phyloP scores from a whole-genome alignment of 768 basidiomycete species.

The Podaxis rugospora region DNA sequence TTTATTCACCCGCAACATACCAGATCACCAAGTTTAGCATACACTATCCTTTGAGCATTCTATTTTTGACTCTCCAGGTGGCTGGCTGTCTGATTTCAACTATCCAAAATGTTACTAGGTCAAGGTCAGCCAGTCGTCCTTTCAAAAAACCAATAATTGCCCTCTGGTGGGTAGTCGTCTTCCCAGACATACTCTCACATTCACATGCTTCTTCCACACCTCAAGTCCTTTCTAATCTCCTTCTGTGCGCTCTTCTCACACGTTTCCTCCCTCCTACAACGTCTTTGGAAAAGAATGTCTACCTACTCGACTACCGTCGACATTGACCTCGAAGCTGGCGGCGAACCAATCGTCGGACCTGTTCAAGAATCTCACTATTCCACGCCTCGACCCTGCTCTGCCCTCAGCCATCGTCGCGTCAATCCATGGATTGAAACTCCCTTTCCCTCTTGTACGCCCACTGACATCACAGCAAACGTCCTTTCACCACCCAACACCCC shows the following conservation, averaged over 20 bases:
- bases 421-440: not conserved
- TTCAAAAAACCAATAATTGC: not conserved
- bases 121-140: not conserved
- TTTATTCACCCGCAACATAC: not conserved
- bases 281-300: not conserved
- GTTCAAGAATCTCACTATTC: not conserved
- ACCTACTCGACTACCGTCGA: not conserved
- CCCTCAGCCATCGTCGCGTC: not conserved
- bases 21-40: not conserved
- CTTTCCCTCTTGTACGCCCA: not conserved
- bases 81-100: not conserved
- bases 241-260: not conserved
- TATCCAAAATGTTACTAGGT: not conserved
- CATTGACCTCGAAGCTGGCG: not conserved
- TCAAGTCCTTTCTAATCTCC: not conserved
- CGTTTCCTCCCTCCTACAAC: not conserved
- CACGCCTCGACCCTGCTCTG: not conserved
- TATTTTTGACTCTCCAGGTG: not conserved
- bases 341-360: not conserved
- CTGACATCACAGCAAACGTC: not conserved
- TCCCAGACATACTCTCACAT: not conserved
- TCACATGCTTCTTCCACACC: not conserved
- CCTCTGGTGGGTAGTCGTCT: not conserved
- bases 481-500: not conserved
- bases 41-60: not conserved